Evolutionary conservation across 164 flowering plant genomes (phyloP).

Genomic region (Kingdonia uniflora): DNA sequence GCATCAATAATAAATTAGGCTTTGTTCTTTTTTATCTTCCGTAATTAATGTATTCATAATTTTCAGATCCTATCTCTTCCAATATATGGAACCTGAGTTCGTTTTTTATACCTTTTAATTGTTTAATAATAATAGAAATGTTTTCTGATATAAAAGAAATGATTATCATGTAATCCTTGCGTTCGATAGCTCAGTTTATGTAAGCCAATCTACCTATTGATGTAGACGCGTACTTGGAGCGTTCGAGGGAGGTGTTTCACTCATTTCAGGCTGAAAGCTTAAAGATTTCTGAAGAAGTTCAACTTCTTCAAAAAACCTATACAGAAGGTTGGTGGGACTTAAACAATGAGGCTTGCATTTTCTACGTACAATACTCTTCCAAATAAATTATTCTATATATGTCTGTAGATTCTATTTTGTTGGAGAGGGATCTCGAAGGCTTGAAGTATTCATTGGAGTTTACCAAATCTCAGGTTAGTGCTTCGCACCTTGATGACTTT

Average conservation of each 20-base stretch:
- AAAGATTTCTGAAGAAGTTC: constrained; percentile 33
- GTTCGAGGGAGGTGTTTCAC: constrained; percentile 31
- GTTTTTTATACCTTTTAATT: too few relatives aligned
- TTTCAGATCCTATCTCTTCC: too few relatives aligned
- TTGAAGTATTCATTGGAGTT: constrained; percentile 27
- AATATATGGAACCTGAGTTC: too few relatives aligned
- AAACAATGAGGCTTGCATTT: background rate
- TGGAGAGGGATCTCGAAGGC: constrained; percentile 42
- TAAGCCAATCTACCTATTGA: background rate
- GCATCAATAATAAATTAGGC: too few relatives aligned
- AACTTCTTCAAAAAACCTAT: constrained; percentile 25
- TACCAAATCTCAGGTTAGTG: constrained; percentile 35
- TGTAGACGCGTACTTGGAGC: constrained; percentile 34
- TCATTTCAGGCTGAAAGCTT: constrained; percentile 30
- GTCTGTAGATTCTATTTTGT: constrained; percentile 31
- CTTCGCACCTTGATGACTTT: background rate
- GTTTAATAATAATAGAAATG: too few relatives aligned
- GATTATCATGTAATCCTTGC: background rate
- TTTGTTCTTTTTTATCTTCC: too few relatives aligned
- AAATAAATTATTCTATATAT: background rate
- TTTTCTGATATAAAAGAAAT: background rate
- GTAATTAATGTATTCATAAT: too few relatives aligned
- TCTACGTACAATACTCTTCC: background rate
- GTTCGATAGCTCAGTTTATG: background rate
- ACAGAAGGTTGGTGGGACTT: constrained; percentile 27